Conservation (phyloP, 2,329 filamentous ascomycete species). For the Diaporthe helianthi region DNA sequence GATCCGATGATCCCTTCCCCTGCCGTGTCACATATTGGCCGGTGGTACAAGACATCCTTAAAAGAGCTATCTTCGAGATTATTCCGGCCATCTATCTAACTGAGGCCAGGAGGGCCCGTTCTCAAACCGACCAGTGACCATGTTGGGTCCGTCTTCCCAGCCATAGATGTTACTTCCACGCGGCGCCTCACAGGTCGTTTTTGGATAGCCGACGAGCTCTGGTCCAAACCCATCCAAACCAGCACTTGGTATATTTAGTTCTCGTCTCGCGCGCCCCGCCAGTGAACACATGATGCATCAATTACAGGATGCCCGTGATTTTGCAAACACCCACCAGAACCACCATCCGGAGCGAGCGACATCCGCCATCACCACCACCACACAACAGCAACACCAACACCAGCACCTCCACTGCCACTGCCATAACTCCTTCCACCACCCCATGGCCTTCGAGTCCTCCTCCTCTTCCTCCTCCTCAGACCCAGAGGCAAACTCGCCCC, state of each 20-base stretch:
- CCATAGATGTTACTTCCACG: background rate
- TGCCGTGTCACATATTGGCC: constrained; percentile 11
- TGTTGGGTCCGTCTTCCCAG: background rate
- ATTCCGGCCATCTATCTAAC: constrained; percentile 6
- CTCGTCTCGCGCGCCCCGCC: background rate
- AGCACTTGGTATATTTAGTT: background rate
- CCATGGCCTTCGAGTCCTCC: constrained; percentile 15
- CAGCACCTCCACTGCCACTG: constrained; percentile 17
- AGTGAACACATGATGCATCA: constrained; percentile 18
- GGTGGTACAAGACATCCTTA: background rate
- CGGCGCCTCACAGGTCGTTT: constrained; percentile 2
- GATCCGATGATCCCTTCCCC: background rate
- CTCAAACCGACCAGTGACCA: background rate
- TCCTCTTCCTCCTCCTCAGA: background rate
- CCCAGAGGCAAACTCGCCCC: background rate
- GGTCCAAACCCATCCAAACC: background rate
- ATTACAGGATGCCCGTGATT: background rate
- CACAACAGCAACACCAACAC: background rate
- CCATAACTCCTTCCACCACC: background rate
- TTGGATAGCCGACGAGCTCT: background rate
- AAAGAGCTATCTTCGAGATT: background rate
- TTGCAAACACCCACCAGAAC: background rate
- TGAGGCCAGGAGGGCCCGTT: background rate
- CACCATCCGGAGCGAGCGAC: background rate
- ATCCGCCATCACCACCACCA: background rate